Conservation (phyloP, 1,284 basidiomycete genomes). For the Irpex rosettiformis region DNA sequence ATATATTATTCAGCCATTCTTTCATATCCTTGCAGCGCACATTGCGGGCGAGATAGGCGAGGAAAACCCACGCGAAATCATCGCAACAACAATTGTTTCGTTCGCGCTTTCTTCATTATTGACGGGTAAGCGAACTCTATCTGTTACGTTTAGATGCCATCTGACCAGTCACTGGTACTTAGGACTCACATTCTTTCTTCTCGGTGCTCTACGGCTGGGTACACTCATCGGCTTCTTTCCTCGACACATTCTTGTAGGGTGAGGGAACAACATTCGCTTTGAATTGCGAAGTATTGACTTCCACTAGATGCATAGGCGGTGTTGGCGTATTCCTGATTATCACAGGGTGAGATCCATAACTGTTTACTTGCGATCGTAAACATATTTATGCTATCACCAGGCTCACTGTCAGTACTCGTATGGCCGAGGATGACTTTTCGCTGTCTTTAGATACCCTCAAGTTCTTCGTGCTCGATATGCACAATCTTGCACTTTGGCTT, state of each 20-base stretch:
- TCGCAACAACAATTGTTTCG: slow-evolving; percentile 89
- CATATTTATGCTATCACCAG: slow-evolving; percentile 38
- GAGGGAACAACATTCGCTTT: slow-evolving; percentile 20
- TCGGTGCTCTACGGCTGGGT: slow-evolving; percentile 86
- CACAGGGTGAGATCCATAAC: slow-evolving; percentile 60
- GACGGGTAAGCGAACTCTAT: slow-evolving; percentile 54
- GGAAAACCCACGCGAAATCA: slow-evolving; percentile 66
- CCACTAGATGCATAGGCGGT: slow-evolving; percentile 84
- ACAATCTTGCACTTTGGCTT: slow-evolving; percentile 71
- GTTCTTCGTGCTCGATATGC: slow-evolving; percentile 55
- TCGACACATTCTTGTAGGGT: slow-evolving; percentile 91
- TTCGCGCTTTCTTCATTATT: slow-evolving; percentile 90
- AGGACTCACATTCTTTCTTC: slow-evolving; percentile 82
- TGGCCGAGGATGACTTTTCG: slow-evolving; percentile 80
- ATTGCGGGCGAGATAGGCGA: slow-evolving; percentile 77
- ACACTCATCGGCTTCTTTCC: slow-evolving; percentile 95
- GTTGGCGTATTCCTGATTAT: slow-evolving; percentile 91
- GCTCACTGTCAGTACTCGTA: slow-evolving; percentile 79
- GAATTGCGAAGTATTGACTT: neutral
- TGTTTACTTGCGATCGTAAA: neutral
- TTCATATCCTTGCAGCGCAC: slow-evolving; percentile 84
- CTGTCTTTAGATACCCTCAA: slow-evolving; percentile 65
- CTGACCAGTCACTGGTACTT: slow-evolving; percentile 5
- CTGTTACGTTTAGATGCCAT: neutral
- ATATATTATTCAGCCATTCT: slow-evolving; percentile 72